phyloP scores from a whole-genome alignment of 805 yeast genomes.

The Kuraishia piskuri region DNA sequence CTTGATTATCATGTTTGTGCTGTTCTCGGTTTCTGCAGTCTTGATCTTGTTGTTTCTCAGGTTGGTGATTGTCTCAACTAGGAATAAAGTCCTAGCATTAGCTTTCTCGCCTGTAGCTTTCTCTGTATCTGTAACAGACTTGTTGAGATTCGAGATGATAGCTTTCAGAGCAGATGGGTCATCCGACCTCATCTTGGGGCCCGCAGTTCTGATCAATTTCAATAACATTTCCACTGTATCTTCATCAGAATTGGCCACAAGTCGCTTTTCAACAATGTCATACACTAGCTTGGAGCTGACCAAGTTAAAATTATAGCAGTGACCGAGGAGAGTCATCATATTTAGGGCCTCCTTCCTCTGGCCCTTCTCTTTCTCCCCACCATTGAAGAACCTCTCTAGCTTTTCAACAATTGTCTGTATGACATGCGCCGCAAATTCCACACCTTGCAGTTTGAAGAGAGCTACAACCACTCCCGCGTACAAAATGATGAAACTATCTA shows the following conservation, averaged over 20 bases:
- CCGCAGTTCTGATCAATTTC: constrained; percentile 65
- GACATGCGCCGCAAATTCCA: constrained; percentile 83
- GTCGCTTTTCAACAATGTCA: constrained; percentile 50
- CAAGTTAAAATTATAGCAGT: constrained; percentile 70
- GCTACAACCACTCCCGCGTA: constrained; percentile 75
- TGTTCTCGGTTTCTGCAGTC: constrained; percentile 37
- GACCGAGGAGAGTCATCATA: constrained; percentile 63
- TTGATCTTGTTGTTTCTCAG: constrained; percentile 80
- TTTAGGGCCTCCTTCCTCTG: constrained; percentile 32
- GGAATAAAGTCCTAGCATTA: constrained; percentile 66
- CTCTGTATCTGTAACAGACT: constrained; percentile 29
- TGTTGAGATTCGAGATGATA: constrained; percentile 54
- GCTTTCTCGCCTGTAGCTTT: constrained; percentile 18
- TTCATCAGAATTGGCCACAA: constrained; percentile 45
- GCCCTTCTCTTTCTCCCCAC: constrained; percentile 14
- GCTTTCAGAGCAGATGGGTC: constrained; percentile 83
- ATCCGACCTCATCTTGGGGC: constrained; percentile 79
- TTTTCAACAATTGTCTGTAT: constrained; percentile 73
- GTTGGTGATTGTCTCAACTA: constrained; percentile 78
- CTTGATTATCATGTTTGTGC: constrained; percentile 43
- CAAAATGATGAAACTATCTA: constrained; percentile 71
- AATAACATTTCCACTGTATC: constrained; percentile 69
- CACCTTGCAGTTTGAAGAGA: constrained; percentile 70
- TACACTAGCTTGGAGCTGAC: constrained; percentile 68
- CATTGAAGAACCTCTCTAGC: constrained; percentile 36